A percentile compares a stretch with the other conserved stretches of the same genome.
Conservation (phyloP, 257 asterid species). For the Misopates orontium region DNA sequence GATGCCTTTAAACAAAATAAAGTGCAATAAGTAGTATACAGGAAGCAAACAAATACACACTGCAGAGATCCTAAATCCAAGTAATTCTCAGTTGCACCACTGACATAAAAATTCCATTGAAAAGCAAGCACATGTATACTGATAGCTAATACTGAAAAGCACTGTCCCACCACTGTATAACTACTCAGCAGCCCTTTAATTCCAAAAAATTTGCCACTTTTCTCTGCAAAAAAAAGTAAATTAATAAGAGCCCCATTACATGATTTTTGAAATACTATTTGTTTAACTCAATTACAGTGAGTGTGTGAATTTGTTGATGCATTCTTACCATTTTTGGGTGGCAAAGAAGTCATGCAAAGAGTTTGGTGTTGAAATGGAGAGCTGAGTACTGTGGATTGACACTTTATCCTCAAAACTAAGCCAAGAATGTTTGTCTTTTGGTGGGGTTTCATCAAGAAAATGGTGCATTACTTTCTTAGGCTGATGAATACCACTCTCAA, state of each 20-base stretch:
- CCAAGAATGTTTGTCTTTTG: constrained; percentile 57
- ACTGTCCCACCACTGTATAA: constrained; percentile 44
- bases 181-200: constrained; percentile 41
- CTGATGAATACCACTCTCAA: constrained; percentile 33
- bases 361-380: constrained; percentile 63
- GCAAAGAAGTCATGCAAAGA: constrained; percentile 76
- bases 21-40: constrained; percentile 15
- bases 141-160: constrained; percentile 17
- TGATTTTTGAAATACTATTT: too few relatives aligned
- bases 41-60: constrained; percentile 23
- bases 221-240: constrained; percentile 40
- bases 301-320: background rate
- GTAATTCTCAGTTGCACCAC: constrained; percentile 31
- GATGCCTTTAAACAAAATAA: constrained; percentile 41
- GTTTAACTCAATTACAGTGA: too few relatives aligned
- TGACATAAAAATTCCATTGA: constrained; percentile 16
- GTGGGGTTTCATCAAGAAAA: constrained; percentile 81
- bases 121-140: constrained; percentile 22
- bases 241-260: too few relatives aligned
- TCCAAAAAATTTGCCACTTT: constrained; percentile 30
- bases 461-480: constrained; percentile 91
- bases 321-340: constrained; percentile 57
- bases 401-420: constrained; percentile 42
- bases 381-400: constrained; percentile 50
- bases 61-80: constrained; percentile 26